These are phyloP conservation scores for Tolypocladium album DNA, from an alignment of 2,329 filamentous ascomycete species.

Conservation along the genomic window DNA sequence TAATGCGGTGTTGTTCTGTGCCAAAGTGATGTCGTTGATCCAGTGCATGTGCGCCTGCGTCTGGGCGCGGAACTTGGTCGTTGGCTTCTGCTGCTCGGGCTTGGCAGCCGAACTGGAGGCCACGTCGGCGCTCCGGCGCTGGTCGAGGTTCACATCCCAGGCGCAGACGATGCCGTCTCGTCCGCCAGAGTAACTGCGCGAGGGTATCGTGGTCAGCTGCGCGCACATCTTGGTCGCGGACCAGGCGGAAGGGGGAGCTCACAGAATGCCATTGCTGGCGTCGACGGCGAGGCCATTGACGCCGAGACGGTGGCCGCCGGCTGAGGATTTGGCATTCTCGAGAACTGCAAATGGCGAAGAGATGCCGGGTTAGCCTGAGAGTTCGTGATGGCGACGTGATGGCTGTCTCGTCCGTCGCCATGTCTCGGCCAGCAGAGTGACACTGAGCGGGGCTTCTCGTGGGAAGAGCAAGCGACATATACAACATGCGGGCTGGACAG, in stretches of 20 bases:
- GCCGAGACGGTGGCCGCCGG: constrained; percentile 79
- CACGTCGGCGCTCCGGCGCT: constrained; percentile 26
- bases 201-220: constrained; percentile 3
- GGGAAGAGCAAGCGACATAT: neutral
- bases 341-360: constrained; percentile 31
- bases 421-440: neutral
- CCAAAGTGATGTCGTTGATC: constrained; percentile 86
- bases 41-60: constrained; percentile 80
- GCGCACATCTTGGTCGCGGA: neutral
- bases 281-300: constrained; percentile 93
- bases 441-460: neutral
- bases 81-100: constrained; percentile 19
- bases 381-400: neutral
- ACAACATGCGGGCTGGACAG: neutral
- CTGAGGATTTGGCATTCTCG: constrained; percentile 46
- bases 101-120: constrained; percentile 17
- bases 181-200: constrained; percentile 77
- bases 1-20: constrained; percentile 65
- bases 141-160: constrained; percentile 76
- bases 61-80: constrained; percentile 49
- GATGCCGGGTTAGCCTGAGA: neutral
- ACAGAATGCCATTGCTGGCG: constrained; percentile 74
- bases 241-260: constrained; percentile 23
- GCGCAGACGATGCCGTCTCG: constrained; percentile 93
- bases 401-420: neutral